phyloP scores from a whole-genome alignment of 2,329 filamentous ascomycete genomes.

The Ophiostoma piceae region DNA sequence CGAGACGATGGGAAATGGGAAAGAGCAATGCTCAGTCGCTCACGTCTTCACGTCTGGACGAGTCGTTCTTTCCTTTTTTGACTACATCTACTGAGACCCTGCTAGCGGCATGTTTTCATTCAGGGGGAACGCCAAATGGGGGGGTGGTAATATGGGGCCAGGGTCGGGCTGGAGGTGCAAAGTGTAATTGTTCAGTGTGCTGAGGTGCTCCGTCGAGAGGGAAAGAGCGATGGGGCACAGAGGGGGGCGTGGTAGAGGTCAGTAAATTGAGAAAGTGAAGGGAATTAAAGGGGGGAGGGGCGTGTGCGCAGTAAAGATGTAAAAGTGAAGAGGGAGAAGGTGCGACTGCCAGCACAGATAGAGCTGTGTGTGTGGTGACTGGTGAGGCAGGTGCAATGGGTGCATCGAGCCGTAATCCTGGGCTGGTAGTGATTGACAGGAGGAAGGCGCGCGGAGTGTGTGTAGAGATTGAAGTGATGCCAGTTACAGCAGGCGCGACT shows the following conservation, averaged over 20 bases:
- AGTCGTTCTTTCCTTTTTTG: conserved; percentile 20
- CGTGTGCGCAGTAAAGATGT: conserved; percentile 23
- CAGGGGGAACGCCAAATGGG: conserved; percentile 22
- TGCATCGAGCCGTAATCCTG: conserved; percentile 4
- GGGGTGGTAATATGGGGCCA: conserved; percentile 11
- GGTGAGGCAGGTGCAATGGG: conserved; percentile 8
- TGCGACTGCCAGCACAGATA: not conserved
- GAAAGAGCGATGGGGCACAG: conserved; percentile 20
- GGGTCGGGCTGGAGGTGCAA: conserved; percentile 17
- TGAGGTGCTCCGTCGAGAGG: conserved; percentile 9
- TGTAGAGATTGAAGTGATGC: not conserved
- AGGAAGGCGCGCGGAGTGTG: conserved; percentile 11
- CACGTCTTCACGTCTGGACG: conserved; percentile 14
- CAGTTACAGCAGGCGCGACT: not conserved
- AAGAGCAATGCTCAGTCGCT: conserved; percentile 19
- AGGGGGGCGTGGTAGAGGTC: conserved; percentile 12
- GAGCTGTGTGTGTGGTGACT: not conserved
- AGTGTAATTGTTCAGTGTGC: conserved; percentile 1
- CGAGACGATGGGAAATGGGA: conserved; percentile 21
- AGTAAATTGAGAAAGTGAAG: conserved; percentile 15
- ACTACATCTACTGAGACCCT: conserved; percentile 15
- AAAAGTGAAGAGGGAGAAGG: conserved; percentile 5
- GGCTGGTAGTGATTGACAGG: conserved; percentile 17
- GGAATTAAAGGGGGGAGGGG: conserved; percentile 24
- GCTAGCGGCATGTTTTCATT: conserved; percentile 22